Base-by-base conservation (phyloP, 495 filamentous ascomycete species). In the Podospora pseudoanserina region DNA sequence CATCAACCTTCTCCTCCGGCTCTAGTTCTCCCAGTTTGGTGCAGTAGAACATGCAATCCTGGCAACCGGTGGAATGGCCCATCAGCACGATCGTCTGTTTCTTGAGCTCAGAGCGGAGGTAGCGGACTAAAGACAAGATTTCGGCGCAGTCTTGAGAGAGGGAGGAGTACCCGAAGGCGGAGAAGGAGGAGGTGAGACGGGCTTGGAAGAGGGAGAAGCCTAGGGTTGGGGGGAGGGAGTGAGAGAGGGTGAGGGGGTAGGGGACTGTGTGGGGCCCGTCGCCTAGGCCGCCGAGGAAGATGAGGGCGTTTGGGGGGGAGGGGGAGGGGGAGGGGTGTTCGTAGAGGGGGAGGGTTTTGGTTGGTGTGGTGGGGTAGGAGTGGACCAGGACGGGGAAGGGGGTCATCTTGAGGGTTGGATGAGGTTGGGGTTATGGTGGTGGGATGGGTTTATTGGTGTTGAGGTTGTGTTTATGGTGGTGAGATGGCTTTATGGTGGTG, bases 51-150 rank as follows among this genome's bases (percentile, higher is more conserved):
- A 97, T 84, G 39, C 91, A 87, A 73, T 96, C 93, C 80, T 84
- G 95, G 68, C 91, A 92, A 2, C 95, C 95, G 13, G 84, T 87
- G 3, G 90, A 93, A 70, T 96, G 92, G 11, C 95, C 95, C 85
- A 99, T 87, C 13, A 97, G 76, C 9, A 94, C 89, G n/a, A 97
- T 80, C 73, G 89, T 92, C 13, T 81, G 75, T 11, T 74, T 78
- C 9, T 77, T 77, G 16, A 79, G 76, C 16, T 59, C 65, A 3
- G 82, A 82, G 11, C 72, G 63, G 62, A 97, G 86, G 73, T 93
- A 94, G 20, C 81, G 74, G n/a, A 97, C 90, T 63, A 90, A 84
- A 23, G 86, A 78, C 0, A 82, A 85, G 58, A 97, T 84, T 76
- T 99, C 92, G 23, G 84, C 76, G 18, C 89, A 89, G 77, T 97